A percentile compares a stretch with the other conserved stretches of the same genome.
phyloP scores from a whole-genome alignment of 139 green algal species.

The Chlamydomonas asymmetrica region DNA sequence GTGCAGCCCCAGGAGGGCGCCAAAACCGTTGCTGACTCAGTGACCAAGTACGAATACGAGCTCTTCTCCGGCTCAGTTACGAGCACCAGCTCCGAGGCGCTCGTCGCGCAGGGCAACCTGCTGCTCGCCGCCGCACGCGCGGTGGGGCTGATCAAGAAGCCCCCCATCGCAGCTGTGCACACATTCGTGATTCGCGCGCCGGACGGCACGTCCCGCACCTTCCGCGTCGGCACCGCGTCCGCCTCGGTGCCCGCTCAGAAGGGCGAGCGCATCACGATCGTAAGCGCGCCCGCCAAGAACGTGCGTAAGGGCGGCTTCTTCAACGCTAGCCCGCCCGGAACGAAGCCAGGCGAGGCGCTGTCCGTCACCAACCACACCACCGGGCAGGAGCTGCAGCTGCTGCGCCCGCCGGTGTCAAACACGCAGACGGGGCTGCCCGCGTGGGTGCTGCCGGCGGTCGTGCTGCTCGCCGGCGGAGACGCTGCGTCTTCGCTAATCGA shows the following conservation, averaged over 20 bases:
- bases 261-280: conserved; percentile 77
- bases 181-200: conserved; percentile 73
- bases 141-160: conserved; percentile 49
- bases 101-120: conserved; percentile 47
- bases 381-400: conserved; percentile 43
- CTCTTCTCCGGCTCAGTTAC: conserved; percentile 75
- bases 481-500: conserved; percentile 78
- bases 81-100: conserved; percentile 58
- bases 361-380: conserved; percentile 79
- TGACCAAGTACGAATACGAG: conserved; percentile 81
- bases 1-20: conserved; percentile 82
- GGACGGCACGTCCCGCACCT: conserved; percentile 68
- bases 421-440: conserved; percentile 46
- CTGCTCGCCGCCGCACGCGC: conserved; percentile 46
- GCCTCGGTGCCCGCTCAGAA: conserved; percentile 77
- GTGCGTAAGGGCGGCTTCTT: conserved; percentile 49
- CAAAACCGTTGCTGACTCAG: conserved; percentile 72
- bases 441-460: conserved; percentile 71
- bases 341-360: conserved; percentile 78
- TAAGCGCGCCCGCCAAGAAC: conserved; percentile 60
- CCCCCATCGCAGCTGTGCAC: conserved; percentile 72
- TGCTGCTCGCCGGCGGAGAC: conserved; percentile 74
- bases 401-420: conserved; percentile 56
- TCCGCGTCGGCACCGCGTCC: conserved; percentile 76
- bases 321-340: conserved; percentile 61